Evolutionary conservation across 495 filamentous ascomycete genomes (phyloP), one percentile per base, ranked within the genome.

Genomic region (Neurospora tetraspora): DNA sequence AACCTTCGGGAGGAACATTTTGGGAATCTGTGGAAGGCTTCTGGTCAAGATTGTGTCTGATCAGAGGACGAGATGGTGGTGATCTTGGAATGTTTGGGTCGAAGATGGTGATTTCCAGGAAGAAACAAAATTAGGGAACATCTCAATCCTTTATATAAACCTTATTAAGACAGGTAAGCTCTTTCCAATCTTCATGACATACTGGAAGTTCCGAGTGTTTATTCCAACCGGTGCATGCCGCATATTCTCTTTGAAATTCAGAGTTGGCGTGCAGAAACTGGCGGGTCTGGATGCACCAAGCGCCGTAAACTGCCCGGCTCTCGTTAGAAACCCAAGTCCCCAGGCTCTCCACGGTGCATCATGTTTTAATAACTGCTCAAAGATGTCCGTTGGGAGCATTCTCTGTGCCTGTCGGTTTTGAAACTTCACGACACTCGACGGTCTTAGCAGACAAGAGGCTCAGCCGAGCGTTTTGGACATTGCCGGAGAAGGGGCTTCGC

Each of bases 1-100:
- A 71, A 77, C 68, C 71, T 74, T 73, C 71, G 74, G 69, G 77
- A 80, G 79, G 39, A 74, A 76, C 81, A 83, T 83, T 43, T 79
- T 83, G 76, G 71, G 12, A 65, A 74, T 73, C 74, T 38, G 36
- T 69, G 43, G n/a, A 65, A 73, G 69, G 47, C 72, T 72, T 68
- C 47, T 27, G 42, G n/a, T 37, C 34, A 61, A 34, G 27, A 14
- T 31, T 12, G 14, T 65, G 14, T 31, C 23, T 9, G 14, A 6
- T 65, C 12, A 14, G 27, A 65, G 16, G 27, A 65, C 3, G 7
- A 31, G 12, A 31, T 65, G 14, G 53, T 31, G 34, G 12, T 65
- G 27, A 38, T n/a, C 43, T 38, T 38, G 18, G 23, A 12, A 68
- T 43, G 37, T 12, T 40, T 47, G n/a, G 72, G 68, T 39, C 37